Conservation (phyloP, 352 stramenopile species). For the Pythium plurisporium region DNA sequence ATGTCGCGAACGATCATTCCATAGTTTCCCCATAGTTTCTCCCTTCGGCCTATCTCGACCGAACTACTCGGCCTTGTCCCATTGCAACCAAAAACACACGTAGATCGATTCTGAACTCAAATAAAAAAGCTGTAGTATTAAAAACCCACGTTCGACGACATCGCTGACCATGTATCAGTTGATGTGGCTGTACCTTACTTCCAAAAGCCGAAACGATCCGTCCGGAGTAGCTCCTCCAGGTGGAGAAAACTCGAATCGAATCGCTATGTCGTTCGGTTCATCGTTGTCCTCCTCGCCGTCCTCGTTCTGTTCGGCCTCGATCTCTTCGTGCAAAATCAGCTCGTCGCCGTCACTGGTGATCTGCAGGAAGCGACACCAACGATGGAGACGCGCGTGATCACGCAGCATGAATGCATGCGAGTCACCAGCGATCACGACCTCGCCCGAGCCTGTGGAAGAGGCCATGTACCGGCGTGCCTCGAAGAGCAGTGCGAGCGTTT, state of each 20-base stretch:
- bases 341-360: conserved; percentile 18
- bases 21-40: conserved; percentile 7
- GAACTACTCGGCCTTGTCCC: neutral
- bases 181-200: conserved; percentile 21
- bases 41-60: neutral
- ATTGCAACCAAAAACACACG: neutral
- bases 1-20: neutral
- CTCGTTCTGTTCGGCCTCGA: conserved; percentile 11
- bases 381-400: conserved; percentile 30
- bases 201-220: conserved; percentile 33
- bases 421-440: conserved; percentile 31
- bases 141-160: too few species aligned
- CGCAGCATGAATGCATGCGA: conserved; percentile 37
- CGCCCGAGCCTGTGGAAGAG: conserved; percentile 26
- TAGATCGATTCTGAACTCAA: conserved; percentile 2
- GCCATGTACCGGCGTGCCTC: conserved; percentile 54
- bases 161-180: too few species aligned
- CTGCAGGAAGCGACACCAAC: conserved; percentile 54
- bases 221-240: conserved; percentile 10
- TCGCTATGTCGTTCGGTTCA: conserved; percentile 1
- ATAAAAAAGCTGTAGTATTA: conserved; percentile 19
- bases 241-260: conserved; percentile 31
- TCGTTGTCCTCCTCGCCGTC: conserved; percentile 7
- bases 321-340: conserved; percentile 32
- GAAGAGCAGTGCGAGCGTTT: conserved; percentile 52